These are phyloP conservation scores for Talaromyces stipitatus DNA, from an alignment of 495 filamentous ascomycete species.

Conservation along the genomic window DNA sequence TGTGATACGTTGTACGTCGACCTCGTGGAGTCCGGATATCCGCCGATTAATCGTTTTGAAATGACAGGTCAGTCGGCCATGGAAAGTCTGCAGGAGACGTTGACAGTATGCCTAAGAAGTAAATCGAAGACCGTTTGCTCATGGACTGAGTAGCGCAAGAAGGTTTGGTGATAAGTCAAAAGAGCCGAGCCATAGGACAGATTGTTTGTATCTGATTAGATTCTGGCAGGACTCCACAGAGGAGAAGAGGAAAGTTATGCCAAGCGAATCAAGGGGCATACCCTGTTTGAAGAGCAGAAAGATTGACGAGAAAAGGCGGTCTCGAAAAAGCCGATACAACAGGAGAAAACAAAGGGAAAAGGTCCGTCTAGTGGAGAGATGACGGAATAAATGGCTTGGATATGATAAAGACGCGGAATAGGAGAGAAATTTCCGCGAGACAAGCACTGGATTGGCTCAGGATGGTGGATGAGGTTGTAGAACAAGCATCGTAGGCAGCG, in stretches of 20 bases:
- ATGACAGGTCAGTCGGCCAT: background rate
- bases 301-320: background rate
- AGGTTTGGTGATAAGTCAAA: background rate
- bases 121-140: background rate
- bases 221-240: too few species aligned
- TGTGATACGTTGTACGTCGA: background rate
- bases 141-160: background rate
- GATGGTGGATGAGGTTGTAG: background rate
- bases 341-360: background rate
- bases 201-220: background rate
- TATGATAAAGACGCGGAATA: background rate
- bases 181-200: background rate
- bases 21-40: background rate
- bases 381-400: background rate
- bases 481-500: background rate
- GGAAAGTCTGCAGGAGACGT: background rate
- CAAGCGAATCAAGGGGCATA: background rate
- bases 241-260: background rate
- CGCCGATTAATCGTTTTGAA: background rate
- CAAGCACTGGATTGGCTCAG: background rate
- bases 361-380: background rate
- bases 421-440: background rate
- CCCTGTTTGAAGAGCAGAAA: background rate
- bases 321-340: background rate
- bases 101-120: background rate